Conservation (phyloP, 768 basidiomycete genomes). For the Mycena latifolia region DNA sequence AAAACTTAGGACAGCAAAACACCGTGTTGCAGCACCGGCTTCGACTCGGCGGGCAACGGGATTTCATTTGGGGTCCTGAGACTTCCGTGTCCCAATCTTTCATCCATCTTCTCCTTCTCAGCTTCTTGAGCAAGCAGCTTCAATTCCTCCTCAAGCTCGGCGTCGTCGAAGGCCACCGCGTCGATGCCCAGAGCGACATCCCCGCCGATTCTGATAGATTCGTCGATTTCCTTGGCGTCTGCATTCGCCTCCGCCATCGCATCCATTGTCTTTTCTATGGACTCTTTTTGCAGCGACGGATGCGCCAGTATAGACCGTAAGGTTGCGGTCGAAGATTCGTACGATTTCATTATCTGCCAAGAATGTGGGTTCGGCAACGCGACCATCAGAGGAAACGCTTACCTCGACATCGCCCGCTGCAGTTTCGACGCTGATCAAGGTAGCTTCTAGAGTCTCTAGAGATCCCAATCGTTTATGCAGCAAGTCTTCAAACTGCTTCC, state of each 20-base stretch:
- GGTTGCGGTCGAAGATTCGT: constrained; percentile 86
- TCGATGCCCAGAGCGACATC: constrained; percentile 70
- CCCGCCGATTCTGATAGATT: constrained; percentile 77
- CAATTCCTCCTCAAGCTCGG: constrained; percentile 74
- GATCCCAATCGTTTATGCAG: constrained; percentile 81
- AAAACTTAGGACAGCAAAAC: neutral
- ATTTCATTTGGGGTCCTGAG: constrained; percentile 8
- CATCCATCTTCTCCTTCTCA: constrained; percentile 42
- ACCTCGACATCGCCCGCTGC: constrained; percentile 94
- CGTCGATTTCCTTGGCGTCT: constrained; percentile 86
- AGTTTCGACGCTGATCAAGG: constrained; percentile 85
- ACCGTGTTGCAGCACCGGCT: constrained; percentile 1
- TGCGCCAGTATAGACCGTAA: constrained; percentile 82
- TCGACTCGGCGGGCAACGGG: neutral
- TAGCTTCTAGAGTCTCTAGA: constrained; percentile 79
- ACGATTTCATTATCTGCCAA: constrained; percentile 86
- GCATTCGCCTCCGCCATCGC: constrained; percentile 86
- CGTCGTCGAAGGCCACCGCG: constrained; percentile 58
- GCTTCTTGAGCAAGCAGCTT: constrained; percentile 60
- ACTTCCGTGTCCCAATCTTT: constrained; percentile 1
- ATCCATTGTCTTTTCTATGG: constrained; percentile 89
- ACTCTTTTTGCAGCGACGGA: constrained; percentile 82
- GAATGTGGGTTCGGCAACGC: constrained; percentile 6
- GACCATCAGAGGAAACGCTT: constrained; percentile 33
- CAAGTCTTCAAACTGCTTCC: constrained; percentile 85